These are phyloP conservation scores for Oryza longistaminata DNA, from an alignment of 176 grass and related monocot genomes.

Conservation along the genomic window DNA sequence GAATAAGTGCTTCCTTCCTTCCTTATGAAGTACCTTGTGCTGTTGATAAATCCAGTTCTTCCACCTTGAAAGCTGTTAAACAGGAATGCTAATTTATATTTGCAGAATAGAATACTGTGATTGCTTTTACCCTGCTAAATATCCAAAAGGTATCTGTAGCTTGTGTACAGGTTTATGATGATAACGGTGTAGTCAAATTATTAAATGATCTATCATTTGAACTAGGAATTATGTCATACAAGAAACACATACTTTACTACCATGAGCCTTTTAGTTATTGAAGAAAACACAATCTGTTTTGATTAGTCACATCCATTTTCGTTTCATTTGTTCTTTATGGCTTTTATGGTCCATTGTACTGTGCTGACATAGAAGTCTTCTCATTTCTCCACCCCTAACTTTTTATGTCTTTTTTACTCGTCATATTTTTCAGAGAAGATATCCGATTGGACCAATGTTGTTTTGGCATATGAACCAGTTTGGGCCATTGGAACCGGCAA, in stretches of 20 bases:
- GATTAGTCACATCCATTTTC: background rate
- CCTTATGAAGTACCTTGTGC: background rate
- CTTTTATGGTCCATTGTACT: background rate
- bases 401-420: background rate
- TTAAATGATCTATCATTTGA: background rate
- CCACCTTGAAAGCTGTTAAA: background rate
- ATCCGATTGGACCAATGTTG: conserved; percentile 73
- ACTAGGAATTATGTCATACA: background rate
- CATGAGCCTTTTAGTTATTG: background rate
- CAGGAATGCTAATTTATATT: background rate
- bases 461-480: conserved; percentile 90
- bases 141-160: background rate
- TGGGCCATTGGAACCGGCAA: conserved; percentile 96
- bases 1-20: background rate
- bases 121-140: background rate
- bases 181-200: background rate
- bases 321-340: background rate
- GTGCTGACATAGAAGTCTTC: background rate
- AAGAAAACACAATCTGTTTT: background rate
- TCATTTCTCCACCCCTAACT: background rate
- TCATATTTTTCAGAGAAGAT: conserved; percentile 58
- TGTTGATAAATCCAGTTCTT: background rate
- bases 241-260: background rate
- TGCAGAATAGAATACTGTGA: background rate
- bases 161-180: background rate